Evolutionary conservation across 495 filamentous ascomycete genomes (phyloP), one percentile per base, ranked within the genome.

Genomic region (Lasiosphaeriaceae sp.): DNA sequence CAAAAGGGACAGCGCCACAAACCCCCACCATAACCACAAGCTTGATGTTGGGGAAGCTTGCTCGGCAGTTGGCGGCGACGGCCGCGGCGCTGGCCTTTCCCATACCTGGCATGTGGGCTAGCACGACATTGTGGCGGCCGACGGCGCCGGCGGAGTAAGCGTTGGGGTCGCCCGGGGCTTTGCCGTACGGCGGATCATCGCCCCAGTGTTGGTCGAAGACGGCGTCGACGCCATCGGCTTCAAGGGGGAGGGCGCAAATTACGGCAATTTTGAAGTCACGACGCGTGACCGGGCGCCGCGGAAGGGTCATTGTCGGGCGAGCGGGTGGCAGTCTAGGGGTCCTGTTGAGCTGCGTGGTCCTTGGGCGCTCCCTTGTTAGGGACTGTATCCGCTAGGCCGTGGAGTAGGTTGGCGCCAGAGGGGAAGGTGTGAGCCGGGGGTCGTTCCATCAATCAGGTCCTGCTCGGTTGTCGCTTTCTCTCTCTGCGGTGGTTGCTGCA

Each of bases 101-200:
- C 63, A 72, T 75, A 31, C 54, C 47, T 4, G 69, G 64, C 52
- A 72, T 58, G 22, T 62, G 58, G 9, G 54, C 56, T 20, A 74
- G 56, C 14, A 73, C 72, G 11, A 75, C 69, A 62, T 74, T 58
- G 43, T 73, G 61, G 11, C 52, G 45, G 2, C 66, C 71, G 1
- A 77, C 69, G 2, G 54, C 60, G 11, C 75, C 75, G 12, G 47
- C 67, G 0, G 62, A 71, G 58, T 79, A 79, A 1, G 50, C 45
- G 52, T 76, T 74, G 6, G 3, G n/a, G 53, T 69, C 67, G 1
- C 59, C 63, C 8, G 46, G 37, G 9, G 52, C 55, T 43, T 64
- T 56, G 1, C 61, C 63, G 48, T 65, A 66, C 17, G 6, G 5
- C 3, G 63, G 22, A 4, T 60, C 51, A 16, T 62, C 60, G 39